Evolutionary conservation across 2,329 filamentous ascomycete genomes (phyloP).

Genomic region (Ambrosiella cleistominuta): DNA sequence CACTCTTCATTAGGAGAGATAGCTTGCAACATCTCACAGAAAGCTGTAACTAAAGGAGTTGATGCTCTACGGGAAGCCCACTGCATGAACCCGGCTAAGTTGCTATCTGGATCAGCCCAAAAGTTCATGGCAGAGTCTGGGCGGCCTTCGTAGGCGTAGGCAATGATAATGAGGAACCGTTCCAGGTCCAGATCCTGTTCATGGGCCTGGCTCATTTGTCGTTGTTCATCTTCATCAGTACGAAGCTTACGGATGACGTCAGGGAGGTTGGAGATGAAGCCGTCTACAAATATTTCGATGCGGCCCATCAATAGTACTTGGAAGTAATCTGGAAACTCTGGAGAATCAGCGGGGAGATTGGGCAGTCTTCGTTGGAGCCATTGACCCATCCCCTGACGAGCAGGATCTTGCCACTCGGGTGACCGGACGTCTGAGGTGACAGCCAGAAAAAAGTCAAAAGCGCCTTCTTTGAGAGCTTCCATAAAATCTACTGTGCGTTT

Average conservation of each 20-base stretch:
- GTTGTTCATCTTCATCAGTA: slow-evolving; percentile 76
- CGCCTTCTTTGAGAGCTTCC: slow-evolving; percentile 67
- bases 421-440: slow-evolving; percentile 66
- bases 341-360: slow-evolving; percentile 46
- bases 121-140: slow-evolving; percentile 74
- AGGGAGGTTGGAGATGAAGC: slow-evolving; percentile 87
- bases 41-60: slow-evolving; percentile 87
- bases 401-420: slow-evolving; percentile 74
- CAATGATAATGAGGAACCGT: slow-evolving; percentile 78
- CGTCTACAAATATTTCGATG: slow-evolving; percentile 73
- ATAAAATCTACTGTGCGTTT: slow-evolving; percentile 57
- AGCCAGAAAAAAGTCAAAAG: slow-evolving; percentile 79
- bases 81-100: slow-evolving; percentile 82
- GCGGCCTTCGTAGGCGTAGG: slow-evolving; percentile 75
- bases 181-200: slow-evolving; percentile 63
- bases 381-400: slow-evolving; percentile 62
- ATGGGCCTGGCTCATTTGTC: slow-evolving; percentile 46
- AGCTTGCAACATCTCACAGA: slow-evolving; percentile 88
- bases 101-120: slow-evolving; percentile 83
- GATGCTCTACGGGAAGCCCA: slow-evolving; percentile 95
- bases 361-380: slow-evolving; percentile 70
- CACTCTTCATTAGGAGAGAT: slow-evolving; percentile 70
- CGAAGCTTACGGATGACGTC: slow-evolving; percentile 76
- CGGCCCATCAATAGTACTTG: slow-evolving; percentile 58
- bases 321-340: slow-evolving; percentile 55